These are phyloP conservation scores for Scedosporium dehoogii DNA, from an alignment of 2,329 filamentous ascomycete species.

Conservation along the genomic window DNA sequence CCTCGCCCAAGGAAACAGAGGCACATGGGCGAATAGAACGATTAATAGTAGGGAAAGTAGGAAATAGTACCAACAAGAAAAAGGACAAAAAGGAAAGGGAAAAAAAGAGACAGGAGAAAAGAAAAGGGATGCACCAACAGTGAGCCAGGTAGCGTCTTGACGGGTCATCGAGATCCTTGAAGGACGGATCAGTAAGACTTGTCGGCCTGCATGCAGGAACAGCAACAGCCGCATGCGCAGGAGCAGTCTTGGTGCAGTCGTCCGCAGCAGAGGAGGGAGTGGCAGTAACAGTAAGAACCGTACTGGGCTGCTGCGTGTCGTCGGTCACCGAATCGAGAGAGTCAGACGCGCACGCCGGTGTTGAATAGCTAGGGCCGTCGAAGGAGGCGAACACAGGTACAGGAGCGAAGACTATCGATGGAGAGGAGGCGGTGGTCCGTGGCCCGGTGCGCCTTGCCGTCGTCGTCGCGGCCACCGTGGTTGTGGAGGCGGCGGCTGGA, in stretches of 20 bases:
- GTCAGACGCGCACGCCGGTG: not conserved
- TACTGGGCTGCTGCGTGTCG: not conserved
- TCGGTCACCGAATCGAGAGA: not conserved
- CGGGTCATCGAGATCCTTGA: conserved; percentile 39
- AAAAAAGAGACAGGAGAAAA: not conserved
- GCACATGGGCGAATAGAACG: not conserved
- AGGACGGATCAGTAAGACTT: conserved; percentile 41
- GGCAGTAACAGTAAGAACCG: not conserved
- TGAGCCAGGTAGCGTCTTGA: conserved; percentile 39
- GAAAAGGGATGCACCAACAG: conserved; percentile 23
- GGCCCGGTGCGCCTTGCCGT: not conserved
- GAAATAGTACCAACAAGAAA: not conserved
- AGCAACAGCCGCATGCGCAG: not conserved
- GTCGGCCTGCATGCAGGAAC: conserved; percentile 8
- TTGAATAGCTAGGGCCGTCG: not conserved
- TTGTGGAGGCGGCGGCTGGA: too few species aligned
- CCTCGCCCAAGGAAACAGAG: not conserved
- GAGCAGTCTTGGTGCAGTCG: not conserved
- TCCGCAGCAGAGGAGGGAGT: not conserved
- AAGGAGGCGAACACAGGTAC: not conserved
- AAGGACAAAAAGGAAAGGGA: not conserved
- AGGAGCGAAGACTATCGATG: not conserved
- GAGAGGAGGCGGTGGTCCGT: not conserved
- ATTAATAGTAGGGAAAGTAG: not conserved
- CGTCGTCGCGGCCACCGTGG: not conserved